A percentile compares a stretch with the other conserved stretches of the same genome.
phyloP scores from a whole-genome alignment of 192 early-diverging fungal genomes.

The Linnemannia elongata region DNA sequence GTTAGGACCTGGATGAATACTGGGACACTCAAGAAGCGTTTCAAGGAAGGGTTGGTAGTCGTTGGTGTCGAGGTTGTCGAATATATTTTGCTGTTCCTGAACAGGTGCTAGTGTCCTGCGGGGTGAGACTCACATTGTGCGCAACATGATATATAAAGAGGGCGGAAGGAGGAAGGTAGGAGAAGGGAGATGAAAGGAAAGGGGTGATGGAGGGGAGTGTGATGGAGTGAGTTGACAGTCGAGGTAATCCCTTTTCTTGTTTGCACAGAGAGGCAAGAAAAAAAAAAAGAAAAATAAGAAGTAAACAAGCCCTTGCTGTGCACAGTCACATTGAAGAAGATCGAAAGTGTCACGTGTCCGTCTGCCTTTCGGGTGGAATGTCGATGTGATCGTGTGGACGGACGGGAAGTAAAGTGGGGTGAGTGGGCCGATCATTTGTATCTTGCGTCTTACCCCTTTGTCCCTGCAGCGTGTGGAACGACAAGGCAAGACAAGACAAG shows the following conservation, averaged over 20 bases:
- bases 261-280: background rate
- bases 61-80: background rate
- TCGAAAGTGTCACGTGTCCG: too few relatives aligned
- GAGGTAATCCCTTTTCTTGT: constrained; percentile 1
- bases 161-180: background rate
- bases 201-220: constrained; percentile 4
- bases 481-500: too few relatives aligned
- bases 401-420: too few relatives aligned
- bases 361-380: too few relatives aligned
- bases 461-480: too few relatives aligned
- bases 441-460: too few relatives aligned
- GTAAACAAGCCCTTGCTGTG: background rate
- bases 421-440: too few relatives aligned
- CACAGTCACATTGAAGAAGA: background rate
- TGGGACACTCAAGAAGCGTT: too few relatives aligned
- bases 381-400: too few relatives aligned
- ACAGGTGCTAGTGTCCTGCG: background rate
- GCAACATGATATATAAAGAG: constrained; percentile 24
- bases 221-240: constrained; percentile 1
- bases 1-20: background rate
- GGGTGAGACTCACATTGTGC: constrained; percentile 35
- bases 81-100: background rate
- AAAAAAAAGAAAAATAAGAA: constrained; percentile 16
- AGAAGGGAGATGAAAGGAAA: background rate
- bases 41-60: too few relatives aligned